Evolutionary conservation across 352 stramenopile species (phyloP).

Genomic region (Pseudoperonospora humuli): DNA sequence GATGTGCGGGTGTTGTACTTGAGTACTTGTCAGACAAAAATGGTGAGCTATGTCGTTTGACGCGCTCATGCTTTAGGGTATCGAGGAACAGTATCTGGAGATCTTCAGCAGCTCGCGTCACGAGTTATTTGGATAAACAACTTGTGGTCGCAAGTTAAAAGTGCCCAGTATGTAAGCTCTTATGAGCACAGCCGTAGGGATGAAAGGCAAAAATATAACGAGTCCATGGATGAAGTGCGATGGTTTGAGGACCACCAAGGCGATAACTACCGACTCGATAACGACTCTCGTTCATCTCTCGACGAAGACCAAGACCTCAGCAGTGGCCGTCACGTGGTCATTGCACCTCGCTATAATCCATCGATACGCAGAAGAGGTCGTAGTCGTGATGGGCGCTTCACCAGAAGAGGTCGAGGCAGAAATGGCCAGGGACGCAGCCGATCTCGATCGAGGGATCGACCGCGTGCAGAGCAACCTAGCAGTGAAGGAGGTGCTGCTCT

Average conservation of each 20-base stretch:
- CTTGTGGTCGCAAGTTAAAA: constrained; percentile 46
- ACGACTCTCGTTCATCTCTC: constrained; percentile 4
- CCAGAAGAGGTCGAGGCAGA: constrained; percentile 11
- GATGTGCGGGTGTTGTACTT: neutral
- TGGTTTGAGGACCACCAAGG: constrained; percentile 24
- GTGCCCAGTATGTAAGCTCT: constrained; percentile 1
- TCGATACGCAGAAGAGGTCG: constrained; percentile 8
- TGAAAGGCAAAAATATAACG: constrained; percentile 10
- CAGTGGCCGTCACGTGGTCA: constrained; percentile 25
- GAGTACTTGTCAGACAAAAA: too few species aligned
- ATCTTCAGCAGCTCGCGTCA: constrained; percentile 71
- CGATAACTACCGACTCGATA: constrained; percentile 6
- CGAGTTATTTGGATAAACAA: constrained; percentile 71
- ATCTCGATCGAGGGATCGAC: constrained; percentile 23
- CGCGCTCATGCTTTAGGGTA: constrained; percentile 35
- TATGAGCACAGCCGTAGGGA: constrained; percentile 9
- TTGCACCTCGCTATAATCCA: constrained; percentile 12
- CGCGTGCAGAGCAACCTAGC: constrained; percentile 3
- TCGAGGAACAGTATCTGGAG: constrained; percentile 56
- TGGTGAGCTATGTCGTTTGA: neutral
- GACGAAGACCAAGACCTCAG: constrained; percentile 13
- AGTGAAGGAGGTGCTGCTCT: constrained; percentile 1
- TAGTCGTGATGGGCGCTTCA: constrained; percentile 12
- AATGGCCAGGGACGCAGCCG: constrained; percentile 19
- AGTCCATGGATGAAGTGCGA: constrained; percentile 4